Conservation (phyloP, 1,284 basidiomycete genomes). For the Trichosporon faecale region DNA sequence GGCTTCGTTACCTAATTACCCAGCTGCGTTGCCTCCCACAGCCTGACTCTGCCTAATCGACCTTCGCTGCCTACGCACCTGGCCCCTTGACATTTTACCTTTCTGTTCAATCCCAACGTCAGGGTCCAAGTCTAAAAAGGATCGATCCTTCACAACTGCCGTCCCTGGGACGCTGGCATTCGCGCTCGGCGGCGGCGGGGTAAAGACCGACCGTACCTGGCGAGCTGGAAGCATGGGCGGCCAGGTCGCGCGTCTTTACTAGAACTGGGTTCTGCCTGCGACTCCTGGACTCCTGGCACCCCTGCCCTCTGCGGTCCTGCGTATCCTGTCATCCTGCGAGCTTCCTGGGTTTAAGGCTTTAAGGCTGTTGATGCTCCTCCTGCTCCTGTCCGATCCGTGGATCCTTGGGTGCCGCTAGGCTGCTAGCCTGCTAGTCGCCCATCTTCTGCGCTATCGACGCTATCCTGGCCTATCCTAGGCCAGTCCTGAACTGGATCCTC, state of each 20-base stretch:
- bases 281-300: too few relatives aligned
- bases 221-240: background rate
- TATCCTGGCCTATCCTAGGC: background rate
- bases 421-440: background rate
- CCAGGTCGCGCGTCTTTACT: background rate
- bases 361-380: background rate
- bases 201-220: background rate
- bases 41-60: too few relatives aligned
- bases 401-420: background rate
- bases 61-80: too few relatives aligned
- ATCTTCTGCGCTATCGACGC: background rate
- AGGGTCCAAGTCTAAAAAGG: background rate
- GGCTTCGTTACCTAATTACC: background rate
- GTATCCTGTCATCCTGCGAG: too few relatives aligned
- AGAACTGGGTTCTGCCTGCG: background rate
- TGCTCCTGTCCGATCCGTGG: conserved; percentile 1
- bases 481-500: background rate
- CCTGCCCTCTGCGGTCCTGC: too few relatives aligned
- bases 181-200: background rate
- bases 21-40: background rate
- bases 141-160: conserved; percentile 3
- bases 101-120: conserved; percentile 1
- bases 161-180: background rate
- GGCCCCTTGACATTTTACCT: background rate
- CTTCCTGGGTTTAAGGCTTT: background rate